Evolutionary conservation across 1,139 yeast genomes (phyloP).

Genomic region (Suhomyces bribrorum): DNA sequence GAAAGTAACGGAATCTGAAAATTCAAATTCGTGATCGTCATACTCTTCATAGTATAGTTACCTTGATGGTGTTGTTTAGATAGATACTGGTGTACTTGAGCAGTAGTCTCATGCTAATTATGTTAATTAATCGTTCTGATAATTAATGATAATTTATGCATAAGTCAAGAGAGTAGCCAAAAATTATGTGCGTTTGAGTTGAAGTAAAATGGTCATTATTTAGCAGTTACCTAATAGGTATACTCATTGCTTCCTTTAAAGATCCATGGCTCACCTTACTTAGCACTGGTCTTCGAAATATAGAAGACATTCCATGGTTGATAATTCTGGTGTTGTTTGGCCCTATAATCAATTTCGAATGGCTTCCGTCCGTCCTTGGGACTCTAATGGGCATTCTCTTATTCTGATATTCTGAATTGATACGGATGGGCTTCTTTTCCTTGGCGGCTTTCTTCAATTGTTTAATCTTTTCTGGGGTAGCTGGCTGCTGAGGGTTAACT

Average conservation of each 20-base stretch:
- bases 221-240: no score
- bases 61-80: background rate
- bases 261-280: slow-evolving; percentile 34
- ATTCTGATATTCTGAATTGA: slow-evolving; percentile 19
- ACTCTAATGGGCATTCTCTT: slow-evolving; percentile 30
- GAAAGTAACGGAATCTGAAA: slow-evolving; percentile 1
- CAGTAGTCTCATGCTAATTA: background rate
- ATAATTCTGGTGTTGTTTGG: slow-evolving; percentile 46
- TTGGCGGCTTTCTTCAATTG: slow-evolving; percentile 17
- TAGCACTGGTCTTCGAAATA: slow-evolving; percentile 42
- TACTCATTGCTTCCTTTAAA: slow-evolving; percentile 32
- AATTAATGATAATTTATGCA: background rate
- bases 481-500: slow-evolving; percentile 14
- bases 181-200: background rate
- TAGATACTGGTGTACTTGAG: background rate
- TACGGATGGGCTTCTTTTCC: slow-evolving; percentile 15
- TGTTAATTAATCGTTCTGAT: background rate
- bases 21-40: no score
- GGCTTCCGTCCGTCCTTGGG: slow-evolving; percentile 34
- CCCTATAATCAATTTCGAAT: slow-evolving; percentile 49
- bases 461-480: slow-evolving; percentile 23
- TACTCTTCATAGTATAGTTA: no score
- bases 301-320: slow-evolving; percentile 44
- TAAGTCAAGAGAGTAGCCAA: background rate
- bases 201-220: background rate